A percentile compares a stretch with the other conserved stretches of the same genome.
These are phyloP conservation scores for Aureobasidium vineae DNA, from an alignment of 2,329 filamentous ascomycete genomes.

Conservation along the genomic window DNA sequence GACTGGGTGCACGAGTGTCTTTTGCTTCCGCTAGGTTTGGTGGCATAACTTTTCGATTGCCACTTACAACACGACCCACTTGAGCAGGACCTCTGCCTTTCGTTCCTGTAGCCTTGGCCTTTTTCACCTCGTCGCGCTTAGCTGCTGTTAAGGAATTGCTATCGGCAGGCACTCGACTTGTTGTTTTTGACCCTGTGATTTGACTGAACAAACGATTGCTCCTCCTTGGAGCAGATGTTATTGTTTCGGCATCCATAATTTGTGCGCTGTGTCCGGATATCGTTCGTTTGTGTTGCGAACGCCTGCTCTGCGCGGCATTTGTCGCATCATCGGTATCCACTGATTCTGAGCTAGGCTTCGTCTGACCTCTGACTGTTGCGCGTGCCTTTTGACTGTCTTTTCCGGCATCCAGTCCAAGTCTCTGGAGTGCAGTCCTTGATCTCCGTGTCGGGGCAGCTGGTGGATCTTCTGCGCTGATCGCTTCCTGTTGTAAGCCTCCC, in stretches of 20 bases:
- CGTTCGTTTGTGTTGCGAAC: slow-evolving; percentile 69
- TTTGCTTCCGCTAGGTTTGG: slow-evolving; percentile 59
- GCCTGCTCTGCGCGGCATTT: slow-evolving; percentile 25
- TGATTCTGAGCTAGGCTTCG: slow-evolving; percentile 43
- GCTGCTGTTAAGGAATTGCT: slow-evolving; percentile 9
- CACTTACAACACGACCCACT: slow-evolving; percentile 84
- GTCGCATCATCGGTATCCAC: slow-evolving; percentile 38
- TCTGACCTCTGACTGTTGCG: slow-evolving; percentile 42
- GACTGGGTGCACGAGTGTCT: slow-evolving; percentile 58
- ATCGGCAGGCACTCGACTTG: slow-evolving; percentile 47
- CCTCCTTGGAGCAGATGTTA: slow-evolving; percentile 47
- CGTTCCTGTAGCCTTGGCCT: slow-evolving; percentile 71
- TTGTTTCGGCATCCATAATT: slow-evolving; percentile 34
- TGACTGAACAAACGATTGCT: slow-evolving; percentile 57
- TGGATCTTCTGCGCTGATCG: slow-evolving; percentile 40
- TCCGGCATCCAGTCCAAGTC: slow-evolving; percentile 34
- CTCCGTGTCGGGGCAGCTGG: slow-evolving; percentile 51
- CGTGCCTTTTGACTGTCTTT: slow-evolving; percentile 42
- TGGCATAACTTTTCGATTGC: slow-evolving; percentile 67
- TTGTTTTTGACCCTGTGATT: slow-evolving; percentile 56
- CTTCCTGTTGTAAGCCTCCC: slow-evolving; percentile 33
- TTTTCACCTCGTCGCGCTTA: slow-evolving; percentile 64
- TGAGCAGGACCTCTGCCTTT: slow-evolving; percentile 67
- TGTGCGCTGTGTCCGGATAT: slow-evolving; percentile 74
- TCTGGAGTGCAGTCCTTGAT: slow-evolving; percentile 36